Evolutionary conservation across 2,329 filamentous ascomycete species (phyloP).

Genomic region (Coniochaeta sp.): DNA sequence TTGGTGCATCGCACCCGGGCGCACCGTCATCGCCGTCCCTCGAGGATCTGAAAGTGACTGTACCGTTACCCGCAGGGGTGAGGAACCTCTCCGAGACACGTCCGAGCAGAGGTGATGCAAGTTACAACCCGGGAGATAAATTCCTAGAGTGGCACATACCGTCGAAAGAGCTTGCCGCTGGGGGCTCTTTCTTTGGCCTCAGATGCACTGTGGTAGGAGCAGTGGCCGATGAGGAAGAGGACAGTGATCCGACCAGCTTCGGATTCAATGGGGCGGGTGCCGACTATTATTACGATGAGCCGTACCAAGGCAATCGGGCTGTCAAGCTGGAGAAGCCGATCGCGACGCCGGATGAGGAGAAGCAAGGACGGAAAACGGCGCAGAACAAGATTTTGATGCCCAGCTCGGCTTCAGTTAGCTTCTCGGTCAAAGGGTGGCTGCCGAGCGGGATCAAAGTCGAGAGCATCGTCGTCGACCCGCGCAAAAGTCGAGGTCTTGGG

Average conservation of each 20-base stretch:
- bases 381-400: slow-evolving; percentile 76
- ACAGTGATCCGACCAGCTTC: slow-evolving; percentile 40
- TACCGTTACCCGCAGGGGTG: slow-evolving; percentile 73
- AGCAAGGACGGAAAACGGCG: slow-evolving; percentile 50
- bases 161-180: slow-evolving; percentile 64
- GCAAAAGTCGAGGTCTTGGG: slow-evolving; percentile 77
- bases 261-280: slow-evolving; percentile 30
- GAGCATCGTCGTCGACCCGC: slow-evolving; percentile 61
- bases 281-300: slow-evolving; percentile 44
- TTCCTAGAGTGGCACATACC: slow-evolving; percentile 77
- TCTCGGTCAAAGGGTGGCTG: slow-evolving; percentile 62
- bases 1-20: slow-evolving; percentile 42
- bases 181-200: slow-evolving; percentile 63
- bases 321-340: slow-evolving; percentile 23
- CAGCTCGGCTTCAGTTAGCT: slow-evolving; percentile 66
- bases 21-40: slow-evolving; percentile 54
- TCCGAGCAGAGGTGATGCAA: slow-evolving; percentile 74
- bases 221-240: slow-evolving; percentile 38
- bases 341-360: slow-evolving; percentile 29
- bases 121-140: slow-evolving; percentile 66
- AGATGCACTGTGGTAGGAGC: slow-evolving; percentile 74
- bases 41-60: slow-evolving; percentile 69
- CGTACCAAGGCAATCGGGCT: slow-evolving; percentile 42
- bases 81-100: slow-evolving; percentile 78
- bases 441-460: slow-evolving; percentile 62